Conservation (phyloP, 208 protist species). For the Wallacemonas sp. region DNA sequence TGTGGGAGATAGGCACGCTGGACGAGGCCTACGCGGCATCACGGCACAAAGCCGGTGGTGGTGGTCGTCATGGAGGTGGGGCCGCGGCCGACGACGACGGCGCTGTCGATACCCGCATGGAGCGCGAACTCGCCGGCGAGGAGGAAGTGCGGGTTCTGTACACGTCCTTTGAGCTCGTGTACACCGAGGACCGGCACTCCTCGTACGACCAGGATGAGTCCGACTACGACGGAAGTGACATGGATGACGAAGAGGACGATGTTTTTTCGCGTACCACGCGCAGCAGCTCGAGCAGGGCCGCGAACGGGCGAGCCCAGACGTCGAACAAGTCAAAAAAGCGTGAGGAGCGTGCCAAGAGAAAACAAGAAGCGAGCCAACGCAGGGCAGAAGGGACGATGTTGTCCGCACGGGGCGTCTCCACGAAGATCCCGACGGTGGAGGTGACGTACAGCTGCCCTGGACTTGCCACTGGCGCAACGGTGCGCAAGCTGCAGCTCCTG, state of each 20-base stretch:
- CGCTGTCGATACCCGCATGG: not conserved
- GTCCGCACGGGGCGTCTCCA: conserved; percentile 15
- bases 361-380: conserved; percentile 13
- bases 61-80: too few relatives aligned
- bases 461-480: conserved; percentile 55
- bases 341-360: conserved; percentile 28
- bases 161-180: conserved; percentile 30
- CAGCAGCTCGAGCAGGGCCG: conserved; percentile 15
- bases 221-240: conserved; percentile 7
- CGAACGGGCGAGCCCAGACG: not conserved
- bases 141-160: conserved; percentile 17
- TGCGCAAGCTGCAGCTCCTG: conserved; percentile 74
- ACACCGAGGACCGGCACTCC: conserved; percentile 20
- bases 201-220: conserved; percentile 13
- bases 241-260: conserved; percentile 23
- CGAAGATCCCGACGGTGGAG: conserved; percentile 43
- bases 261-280: conserved; percentile 20
- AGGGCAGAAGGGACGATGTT: conserved; percentile 6
- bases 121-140: conserved; percentile 6
- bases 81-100: not conserved
- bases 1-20: conserved; percentile 56
- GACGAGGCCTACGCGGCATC: conserved; percentile 28
- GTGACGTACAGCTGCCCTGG: conserved; percentile 58
- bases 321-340: conserved; percentile 27
- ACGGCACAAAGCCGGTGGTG: not conserved